Base-by-base conservation (phyloP, 495 filamentous ascomycete species). In the Hypoxylon rickii region DNA sequence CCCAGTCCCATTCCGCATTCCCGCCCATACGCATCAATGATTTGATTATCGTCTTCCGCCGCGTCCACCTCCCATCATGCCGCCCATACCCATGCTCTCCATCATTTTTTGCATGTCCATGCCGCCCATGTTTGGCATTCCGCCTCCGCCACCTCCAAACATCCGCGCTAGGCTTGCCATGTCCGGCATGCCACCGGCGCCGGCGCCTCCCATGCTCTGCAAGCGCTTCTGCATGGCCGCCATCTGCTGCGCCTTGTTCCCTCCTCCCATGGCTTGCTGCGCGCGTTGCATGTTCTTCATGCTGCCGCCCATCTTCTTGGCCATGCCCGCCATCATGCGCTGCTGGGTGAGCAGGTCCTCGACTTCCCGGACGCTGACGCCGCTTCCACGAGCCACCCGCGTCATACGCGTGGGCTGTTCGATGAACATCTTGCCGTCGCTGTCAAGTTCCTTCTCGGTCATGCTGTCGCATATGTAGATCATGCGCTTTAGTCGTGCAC, bases 291-390 rank as follows among this genome's bases (percentile, higher is more conserved):
- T 95, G 62, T 96, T 93, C 74, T 92, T 91, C 88, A 94, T 91
- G 70, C 88, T 90, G 13, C 92, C 92, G 44, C 93, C 92, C 81
- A 97, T 93, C 74, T 92, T 93, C 86, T 97, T 98, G 32, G 94
- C 94, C 94, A 98, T 96, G 24, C 90, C 90, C 24, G 90, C 91
- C 94, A 99, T 99, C 89, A 97, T 96, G 56, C 89, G 83, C 71
- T 97, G 93, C 75, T 99, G 94, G 1, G 90, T 96, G 16, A 99
- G 82, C n/a, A 99, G 73, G 54, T 99, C 94, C 70, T 99, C 95
- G 20, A 99, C 92, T 65, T 99, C 94, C 6, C 93, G 83, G 10
- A 99, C 95, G 29, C 80, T 86, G 3, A 95, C 97, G 26, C 94
- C 94, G 44, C 87, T 92, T 0, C 94, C 94, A 43, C 83, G 80